These are phyloP conservation scores for Hemerocallis citrina DNA, from an alignment of 106 monocot genomes.

Conservation along the genomic window DNA sequence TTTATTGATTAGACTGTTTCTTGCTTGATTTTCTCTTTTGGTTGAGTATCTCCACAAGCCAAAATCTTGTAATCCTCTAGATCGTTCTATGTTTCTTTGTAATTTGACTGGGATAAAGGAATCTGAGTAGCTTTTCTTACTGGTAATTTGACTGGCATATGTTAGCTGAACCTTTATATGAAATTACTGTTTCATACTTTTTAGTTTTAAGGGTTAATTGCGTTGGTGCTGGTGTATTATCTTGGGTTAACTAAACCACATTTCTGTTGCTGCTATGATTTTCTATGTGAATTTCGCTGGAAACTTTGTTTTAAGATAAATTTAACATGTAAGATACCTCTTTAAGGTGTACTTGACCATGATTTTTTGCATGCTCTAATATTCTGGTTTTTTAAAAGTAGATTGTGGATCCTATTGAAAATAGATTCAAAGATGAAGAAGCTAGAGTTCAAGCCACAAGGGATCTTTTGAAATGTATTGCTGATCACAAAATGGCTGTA, in stretches of 20 bases:
- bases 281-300: too few species aligned
- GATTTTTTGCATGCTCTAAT: neutral
- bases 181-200: too few species aligned
- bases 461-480: slow-evolving; percentile 57
- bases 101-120: neutral
- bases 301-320: neutral
- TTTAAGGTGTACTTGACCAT: neutral
- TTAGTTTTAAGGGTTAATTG: neutral
- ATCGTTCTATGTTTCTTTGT: too few species aligned
- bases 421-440: slow-evolving; percentile 65
- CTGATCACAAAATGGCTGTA: slow-evolving; percentile 47
- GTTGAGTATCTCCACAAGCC: too few species aligned
- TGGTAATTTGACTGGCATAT: too few species aligned
- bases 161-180: too few species aligned
- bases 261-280: neutral
- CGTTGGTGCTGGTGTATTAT: neutral
- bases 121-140: neutral
- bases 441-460: slow-evolving; percentile 55
- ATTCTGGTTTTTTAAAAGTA: slow-evolving; percentile 8
- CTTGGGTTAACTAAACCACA: neutral
- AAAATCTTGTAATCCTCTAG: too few species aligned
- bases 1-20: neutral
- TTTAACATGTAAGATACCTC: neutral
- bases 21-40: too few species aligned
- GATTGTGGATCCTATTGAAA: slow-evolving; percentile 84